Conservation (phyloP, 1,284 basidiomycete genomes). For the Tilletia horrida region DNA sequence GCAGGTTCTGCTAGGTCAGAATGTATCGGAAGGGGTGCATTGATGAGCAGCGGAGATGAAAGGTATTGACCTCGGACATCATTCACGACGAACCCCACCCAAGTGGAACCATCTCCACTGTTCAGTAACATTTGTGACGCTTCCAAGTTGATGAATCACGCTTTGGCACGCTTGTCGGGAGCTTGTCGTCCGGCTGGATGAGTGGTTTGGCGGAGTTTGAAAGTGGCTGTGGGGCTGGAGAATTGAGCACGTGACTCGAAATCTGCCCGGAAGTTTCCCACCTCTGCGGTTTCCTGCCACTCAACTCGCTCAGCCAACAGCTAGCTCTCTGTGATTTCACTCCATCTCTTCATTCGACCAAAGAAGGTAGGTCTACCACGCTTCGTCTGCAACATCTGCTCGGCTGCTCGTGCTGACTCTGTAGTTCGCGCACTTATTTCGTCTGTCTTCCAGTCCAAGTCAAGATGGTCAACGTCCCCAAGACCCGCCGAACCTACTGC, state of each 20-base stretch:
- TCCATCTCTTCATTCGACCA: too few species aligned
- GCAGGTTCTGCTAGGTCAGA: too few species aligned
- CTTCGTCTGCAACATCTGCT: background rate
- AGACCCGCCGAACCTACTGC: constrained; percentile 71
- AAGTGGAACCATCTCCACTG: too few species aligned
- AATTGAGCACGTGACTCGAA: background rate
- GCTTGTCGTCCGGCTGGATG: background rate
- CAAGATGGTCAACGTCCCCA: constrained; percentile 57
- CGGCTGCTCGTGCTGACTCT: background rate
- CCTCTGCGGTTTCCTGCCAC: background rate
- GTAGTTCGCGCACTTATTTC: background rate
- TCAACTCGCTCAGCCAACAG: too few species aligned
- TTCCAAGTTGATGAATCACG: too few species aligned
- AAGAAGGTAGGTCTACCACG: background rate
- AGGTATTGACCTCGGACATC: too few species aligned
- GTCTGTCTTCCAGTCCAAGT: constrained; percentile 10
- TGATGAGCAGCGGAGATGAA: too few species aligned
- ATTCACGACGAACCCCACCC: too few species aligned
- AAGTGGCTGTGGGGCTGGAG: background rate
- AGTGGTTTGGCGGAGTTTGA: constrained; percentile 3
- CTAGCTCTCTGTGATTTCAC: too few species aligned
- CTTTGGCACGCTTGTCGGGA: constrained; percentile 15
- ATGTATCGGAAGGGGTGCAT: too few species aligned
- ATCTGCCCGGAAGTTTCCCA: background rate
- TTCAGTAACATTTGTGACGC: too few species aligned